Base-by-base conservation (phyloP, 2,329 filamentous ascomycete species). In the Malbranchea zuffiana region DNA sequence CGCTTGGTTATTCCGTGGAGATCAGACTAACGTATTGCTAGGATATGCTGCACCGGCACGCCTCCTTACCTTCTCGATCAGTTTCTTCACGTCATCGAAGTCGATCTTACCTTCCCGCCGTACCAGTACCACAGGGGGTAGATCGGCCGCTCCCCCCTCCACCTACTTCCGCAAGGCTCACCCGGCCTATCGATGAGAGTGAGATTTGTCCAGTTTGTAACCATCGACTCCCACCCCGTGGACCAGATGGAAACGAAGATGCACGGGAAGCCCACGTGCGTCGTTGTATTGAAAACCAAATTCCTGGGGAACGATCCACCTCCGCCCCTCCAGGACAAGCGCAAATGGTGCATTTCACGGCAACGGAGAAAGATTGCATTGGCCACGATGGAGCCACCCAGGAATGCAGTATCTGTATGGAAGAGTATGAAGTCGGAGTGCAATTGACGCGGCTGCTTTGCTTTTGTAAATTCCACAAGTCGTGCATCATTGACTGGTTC, bases 371-470 rank as follows among this genome's bases (percentile, higher is more conserved):
- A 50, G 75, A 79, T 44, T 78, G 74, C 46, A 51, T 71, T 1
- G 67, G 68, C 4, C 57, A 62, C 15, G 69, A 74, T 37, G 67
- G 71, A 12, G 63, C 62, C 28, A 47, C 59, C 35, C 67, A 69
- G 27, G 75, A 79, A 49, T 79, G 75, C 44, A 68, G 73, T 6
- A 78, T 79, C 35, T 79, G 75, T 51, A 71, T 78, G 50, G 74
- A 77, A 44, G 75, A 79, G 38, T 78, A 78, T 50, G 67, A 73
- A 46, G 65, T 68, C 7, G 74, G 74, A 1, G 69, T 74, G 48
- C 61, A 67, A 46, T 62, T 79, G 60, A 72, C 70, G 6, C 61
- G 75, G 42, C 56, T 79, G 49, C 72, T 76, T 47, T 79, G 75
- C 50, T 59, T 75, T 44, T 79, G 75, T 59, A 75, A 75, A 47